Base-by-base conservation (phyloP, 1,284 basidiomycete species). In the Ceratobasidium sp. region DNA sequence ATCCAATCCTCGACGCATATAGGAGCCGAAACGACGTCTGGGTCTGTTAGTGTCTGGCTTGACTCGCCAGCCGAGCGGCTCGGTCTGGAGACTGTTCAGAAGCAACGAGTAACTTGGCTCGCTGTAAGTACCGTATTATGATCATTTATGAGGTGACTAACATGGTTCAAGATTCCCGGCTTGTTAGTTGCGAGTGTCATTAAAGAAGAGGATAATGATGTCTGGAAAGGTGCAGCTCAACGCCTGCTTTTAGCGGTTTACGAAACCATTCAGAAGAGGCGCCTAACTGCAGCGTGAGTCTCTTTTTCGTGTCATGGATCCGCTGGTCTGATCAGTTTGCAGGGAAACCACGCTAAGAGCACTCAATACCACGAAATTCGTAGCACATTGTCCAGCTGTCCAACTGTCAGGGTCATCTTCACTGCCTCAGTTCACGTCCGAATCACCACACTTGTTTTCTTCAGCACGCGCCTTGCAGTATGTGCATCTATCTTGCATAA, bases 401-500 rank as follows among this genome's bases (percentile, higher is more conserved):
- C 62, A 66, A n/a, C 52, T 66, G 25, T 66, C 62, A 8, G 62
- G 46, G n/a, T 66, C 62, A 2, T 33, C 62, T n/a, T 27, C 39
- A 8, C 36, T 66, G 21, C 62, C 62, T 27, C 62, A 56, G 14
- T 66, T 66, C 46, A 54, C 41, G 2, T 66, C 62, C 3, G 62
- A 66, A n/a, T 66, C 62, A 30, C 62, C 62, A 8, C 21, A 30
- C 46, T 33, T 66, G 13, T 66, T 66, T 29, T 29, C 52, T n/a
- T 66, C 62, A 14, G 62, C 62, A 4, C 50, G 49, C 16, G 62
- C 62, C 1, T 46, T 66, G 29, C 62, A 66, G 62, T 66, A 46
- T 16, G 62, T 36, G 9, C 16, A 9, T 16, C 1, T 7, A 30
- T 6, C 47, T 27, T 25, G 27, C 8, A 4, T 47, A 14, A 29